Evolutionary conservation across 1,139 yeast genomes (phyloP), one percentile per base, ranked within the genome.

Genomic region (Candida albicans): DNA sequence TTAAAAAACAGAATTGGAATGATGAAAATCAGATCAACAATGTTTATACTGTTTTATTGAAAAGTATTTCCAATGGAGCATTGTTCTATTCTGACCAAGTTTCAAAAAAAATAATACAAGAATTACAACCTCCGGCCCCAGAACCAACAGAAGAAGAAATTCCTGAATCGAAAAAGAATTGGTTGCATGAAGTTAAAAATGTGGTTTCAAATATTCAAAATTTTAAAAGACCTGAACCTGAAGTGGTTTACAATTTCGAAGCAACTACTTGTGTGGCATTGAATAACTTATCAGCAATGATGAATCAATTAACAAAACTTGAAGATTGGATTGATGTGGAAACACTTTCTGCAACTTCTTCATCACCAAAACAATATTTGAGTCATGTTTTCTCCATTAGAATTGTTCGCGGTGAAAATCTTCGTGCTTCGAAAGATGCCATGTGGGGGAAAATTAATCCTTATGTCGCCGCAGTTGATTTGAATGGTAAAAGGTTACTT

Each of bases 241-340:
- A 83, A 51, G 68, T 78, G 24, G 80, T 90, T 0, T 84, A 76
- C 58, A 75, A 80, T 45, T 87, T 87, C 64, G 70, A 75, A 49
- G 70, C 76, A 3, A 71, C 76, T 43, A 82, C 93, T 0, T 88
- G 96, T 62, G 79, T 87, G n/a, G 84, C 86, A 18, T 68, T 89
- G 43, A 87, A 87, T 59, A 82, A 89, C 54, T 59, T 89, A 14
- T 81, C 84, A 6, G 77, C 81, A 14, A 79, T 87, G 67, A 73
- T 81, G 62, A 61, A 68, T 2, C 79, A 81, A 50, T 62, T 88
- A 32, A 75, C 79, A 41, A 76, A 71, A 41, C 62, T 89, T 36
- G 96, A 87, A 55, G 77, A 73, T 2, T 61, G 73, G 27, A 56
- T 87, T 13, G 81, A 85, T 49, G 82, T 93, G 0, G 91, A 85